Evolutionary conservation across 163 green algal species (phyloP).

Genomic region (Volvox carteri): DNA sequence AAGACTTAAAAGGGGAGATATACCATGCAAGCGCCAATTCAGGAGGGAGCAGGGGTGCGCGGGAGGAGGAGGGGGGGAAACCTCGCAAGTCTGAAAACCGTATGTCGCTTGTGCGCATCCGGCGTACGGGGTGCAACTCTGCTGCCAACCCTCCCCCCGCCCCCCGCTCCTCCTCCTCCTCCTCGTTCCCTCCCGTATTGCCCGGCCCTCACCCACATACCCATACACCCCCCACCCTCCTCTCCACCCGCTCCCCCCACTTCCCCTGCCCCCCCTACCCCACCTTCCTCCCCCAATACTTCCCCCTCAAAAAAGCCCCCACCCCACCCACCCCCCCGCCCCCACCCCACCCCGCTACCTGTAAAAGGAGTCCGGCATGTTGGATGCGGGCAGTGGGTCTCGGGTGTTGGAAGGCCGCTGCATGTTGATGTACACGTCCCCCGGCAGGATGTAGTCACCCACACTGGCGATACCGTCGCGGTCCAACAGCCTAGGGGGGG

Average conservation of each 20-base stretch:
- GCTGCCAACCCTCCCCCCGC: background rate
- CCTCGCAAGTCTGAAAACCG: background rate
- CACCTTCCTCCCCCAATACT: background rate
- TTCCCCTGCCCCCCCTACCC: background rate
- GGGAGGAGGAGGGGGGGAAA: background rate
- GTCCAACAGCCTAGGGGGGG: conserved; percentile 82
- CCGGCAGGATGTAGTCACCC: conserved; percentile 85
- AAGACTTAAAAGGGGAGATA: no score
- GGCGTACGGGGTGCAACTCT: background rate
- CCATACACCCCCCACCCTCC: background rate
- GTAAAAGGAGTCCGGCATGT: conserved; percentile 69
- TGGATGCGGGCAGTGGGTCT: conserved; percentile 77
- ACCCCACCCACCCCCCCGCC: background rate
- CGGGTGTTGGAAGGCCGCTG: conserved; percentile 68
- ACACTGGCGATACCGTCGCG: conserved; percentile 89
- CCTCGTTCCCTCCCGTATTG: background rate
- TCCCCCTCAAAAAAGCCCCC: background rate
- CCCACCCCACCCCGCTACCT: background rate
- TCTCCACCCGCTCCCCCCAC: background rate
- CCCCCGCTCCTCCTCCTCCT: background rate
- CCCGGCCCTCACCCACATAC: no score
- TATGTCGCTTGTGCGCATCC: background rate
- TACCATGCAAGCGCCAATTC: background rate
- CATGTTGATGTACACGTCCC: conserved; percentile 96
- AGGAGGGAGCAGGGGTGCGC: background rate